Evolutionary conservation across 1,284 basidiomycete species (phyloP).

Genomic region (Bondarzewia mesenterica): DNA sequence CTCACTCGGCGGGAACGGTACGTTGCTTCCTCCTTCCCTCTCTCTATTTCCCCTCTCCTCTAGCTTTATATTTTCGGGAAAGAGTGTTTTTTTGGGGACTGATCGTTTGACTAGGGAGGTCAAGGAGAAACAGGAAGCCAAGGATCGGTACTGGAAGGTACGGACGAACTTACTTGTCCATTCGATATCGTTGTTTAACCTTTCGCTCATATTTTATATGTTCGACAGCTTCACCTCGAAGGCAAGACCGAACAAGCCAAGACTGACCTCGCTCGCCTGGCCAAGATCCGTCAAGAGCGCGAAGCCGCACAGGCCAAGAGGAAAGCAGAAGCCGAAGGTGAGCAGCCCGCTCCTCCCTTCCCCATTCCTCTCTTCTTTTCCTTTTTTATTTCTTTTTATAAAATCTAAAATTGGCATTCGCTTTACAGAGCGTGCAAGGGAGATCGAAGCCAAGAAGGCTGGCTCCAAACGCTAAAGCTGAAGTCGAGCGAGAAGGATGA

Average conservation of each 20-base stretch:
- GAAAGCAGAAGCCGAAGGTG: slow-evolving; percentile 79
- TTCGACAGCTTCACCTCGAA: slow-evolving; percentile 49
- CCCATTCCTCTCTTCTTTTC: slow-evolving; percentile 1
- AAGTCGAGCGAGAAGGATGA: not conserved
- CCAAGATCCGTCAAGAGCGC: slow-evolving; percentile 78
- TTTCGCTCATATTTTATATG: slow-evolving; percentile 1
- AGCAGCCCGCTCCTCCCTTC: slow-evolving; percentile 10
- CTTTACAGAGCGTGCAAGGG: slow-evolving; percentile 33
- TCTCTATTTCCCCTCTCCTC: no score
- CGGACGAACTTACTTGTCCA: slow-evolving; percentile 12
- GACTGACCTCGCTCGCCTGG: slow-evolving; percentile 78
- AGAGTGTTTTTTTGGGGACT: slow-evolving; percentile 3
- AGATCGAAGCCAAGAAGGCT: slow-evolving; percentile 32
- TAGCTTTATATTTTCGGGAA: no score
- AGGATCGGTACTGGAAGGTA: slow-evolving; percentile 81
- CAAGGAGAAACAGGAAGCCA: slow-evolving; percentile 84
- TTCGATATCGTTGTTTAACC: slow-evolving; percentile 6
- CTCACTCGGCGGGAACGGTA: slow-evolving; percentile 65
- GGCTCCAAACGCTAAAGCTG: slow-evolving; percentile 9
- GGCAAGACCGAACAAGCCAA: slow-evolving; percentile 90
- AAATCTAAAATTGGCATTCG: not conserved
- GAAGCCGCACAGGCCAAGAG: slow-evolving; percentile 80
- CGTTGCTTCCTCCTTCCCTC: slow-evolving; percentile 14
- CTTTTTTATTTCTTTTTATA: not conserved
- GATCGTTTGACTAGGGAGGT: slow-evolving; percentile 51